A percentile compares a stretch with the other conserved stretches of the same genome.
These are phyloP conservation scores for Nectriaceae sp. DNA, from an alignment of 2,329 filamentous ascomycete genomes.

Conservation along the genomic window DNA sequence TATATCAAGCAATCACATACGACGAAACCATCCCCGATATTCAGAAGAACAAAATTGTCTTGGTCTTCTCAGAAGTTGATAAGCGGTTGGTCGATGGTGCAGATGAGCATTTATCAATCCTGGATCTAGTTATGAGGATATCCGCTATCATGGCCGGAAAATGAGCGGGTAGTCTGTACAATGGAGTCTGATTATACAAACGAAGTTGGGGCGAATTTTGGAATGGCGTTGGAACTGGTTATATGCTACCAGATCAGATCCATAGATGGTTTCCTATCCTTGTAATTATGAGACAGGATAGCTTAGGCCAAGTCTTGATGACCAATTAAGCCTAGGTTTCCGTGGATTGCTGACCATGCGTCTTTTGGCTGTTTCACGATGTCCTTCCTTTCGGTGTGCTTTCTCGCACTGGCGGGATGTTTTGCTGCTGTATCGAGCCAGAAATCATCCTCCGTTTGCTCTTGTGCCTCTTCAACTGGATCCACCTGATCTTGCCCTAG, in stretches of 20 bases:
- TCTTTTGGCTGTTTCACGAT: constrained; percentile 35
- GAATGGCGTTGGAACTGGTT: constrained; percentile 26
- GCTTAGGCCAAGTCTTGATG: constrained; percentile 32
- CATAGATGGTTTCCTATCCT: no score
- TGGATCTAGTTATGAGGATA: constrained; percentile 83
- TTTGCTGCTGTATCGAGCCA: constrained; percentile 39
- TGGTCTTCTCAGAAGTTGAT: constrained; percentile 90
- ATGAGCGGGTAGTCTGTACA: constrained; percentile 17
- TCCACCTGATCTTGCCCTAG: constrained; percentile 39
- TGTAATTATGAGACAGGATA: no score
- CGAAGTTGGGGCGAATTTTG: constrained; percentile 26
- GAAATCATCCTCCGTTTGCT: constrained; percentile 29
- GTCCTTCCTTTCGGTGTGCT: constrained; percentile 28
- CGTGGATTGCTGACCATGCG: constrained; percentile 54
- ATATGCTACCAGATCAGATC: constrained; percentile 16
- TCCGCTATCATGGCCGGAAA: constrained; percentile 66
- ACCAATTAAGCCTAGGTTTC: constrained; percentile 55
- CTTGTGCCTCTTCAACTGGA: constrained; percentile 23
- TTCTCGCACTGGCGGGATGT: constrained; percentile 22
- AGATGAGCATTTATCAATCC: constrained; percentile 89
- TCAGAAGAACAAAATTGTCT: constrained; percentile 88
- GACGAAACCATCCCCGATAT: constrained; percentile 82
- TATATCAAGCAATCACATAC: constrained; percentile 81
- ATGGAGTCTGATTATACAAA: constrained; percentile 5
- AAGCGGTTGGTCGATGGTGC: constrained; percentile 93